Percentiles rank a stretch among this genome's conserved stretches.
These are phyloP conservation scores for Cyclotella kingstonii DNA, from an alignment of 108 stramenopile genomes.

Conservation along the genomic window DNA sequence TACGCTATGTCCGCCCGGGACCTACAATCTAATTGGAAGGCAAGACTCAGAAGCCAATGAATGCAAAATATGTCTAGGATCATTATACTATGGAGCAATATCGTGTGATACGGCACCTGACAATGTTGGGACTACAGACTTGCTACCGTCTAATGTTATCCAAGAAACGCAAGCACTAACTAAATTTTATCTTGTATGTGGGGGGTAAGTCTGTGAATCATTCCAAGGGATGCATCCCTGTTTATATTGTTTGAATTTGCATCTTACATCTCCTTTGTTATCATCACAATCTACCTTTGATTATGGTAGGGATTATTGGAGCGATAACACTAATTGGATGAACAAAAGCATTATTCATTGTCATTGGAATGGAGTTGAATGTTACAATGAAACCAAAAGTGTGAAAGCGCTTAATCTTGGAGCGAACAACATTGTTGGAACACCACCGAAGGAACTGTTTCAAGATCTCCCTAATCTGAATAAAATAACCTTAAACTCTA, in stretches of 20 bases:
- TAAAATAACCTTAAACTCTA: conserved; percentile 14
- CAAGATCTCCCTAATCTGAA: conserved; percentile 30
- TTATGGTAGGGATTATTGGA: conserved; percentile 19
- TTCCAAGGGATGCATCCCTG: too few species aligned
- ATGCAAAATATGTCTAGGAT: conserved; percentile 16
- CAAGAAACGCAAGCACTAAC: conserved; percentile 13
- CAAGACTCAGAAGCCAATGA: conserved; percentile 21
- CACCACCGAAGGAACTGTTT: conserved; percentile 21
- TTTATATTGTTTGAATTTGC: too few species aligned
- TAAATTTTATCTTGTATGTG: conserved; percentile 16
- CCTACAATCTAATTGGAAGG: conserved; percentile 56
- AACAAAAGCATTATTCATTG: conserved; percentile 10
- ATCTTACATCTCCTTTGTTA: too few species aligned
- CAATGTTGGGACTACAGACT: conserved; percentile 5
- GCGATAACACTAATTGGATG: conserved; percentile 20
- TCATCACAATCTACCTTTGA: neutral
- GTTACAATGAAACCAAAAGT: conserved; percentile 17
- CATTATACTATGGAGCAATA: conserved; percentile 20
- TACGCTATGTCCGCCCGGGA: conserved; percentile 60
- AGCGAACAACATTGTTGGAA: conserved; percentile 29
- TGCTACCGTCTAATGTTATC: conserved; percentile 8
- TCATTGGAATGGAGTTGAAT: conserved; percentile 26
- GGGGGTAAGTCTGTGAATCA: neutral
- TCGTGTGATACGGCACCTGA: conserved; percentile 1
- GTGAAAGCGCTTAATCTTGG: conserved; percentile 22